These are phyloP conservation scores for Tephrocybe sp. DNA, from an alignment of 768 basidiomycete species.

Conservation along the genomic window DNA sequence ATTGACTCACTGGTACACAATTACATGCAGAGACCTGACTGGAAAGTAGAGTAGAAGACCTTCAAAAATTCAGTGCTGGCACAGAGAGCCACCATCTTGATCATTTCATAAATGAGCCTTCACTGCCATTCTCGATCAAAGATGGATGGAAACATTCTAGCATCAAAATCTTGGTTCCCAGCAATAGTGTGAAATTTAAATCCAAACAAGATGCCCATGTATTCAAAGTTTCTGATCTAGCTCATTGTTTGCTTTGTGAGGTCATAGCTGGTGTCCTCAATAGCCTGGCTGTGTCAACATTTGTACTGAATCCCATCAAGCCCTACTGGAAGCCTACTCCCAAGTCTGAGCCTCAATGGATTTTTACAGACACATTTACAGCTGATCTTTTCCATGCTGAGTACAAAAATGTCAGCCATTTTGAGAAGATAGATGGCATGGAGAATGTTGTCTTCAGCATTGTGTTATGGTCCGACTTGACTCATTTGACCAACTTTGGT, in stretches of 20 bases:
- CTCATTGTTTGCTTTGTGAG: slow-evolving; percentile 23
- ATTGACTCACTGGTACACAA: slow-evolving; percentile 23
- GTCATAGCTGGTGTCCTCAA: no score
- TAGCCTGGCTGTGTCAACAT: no score
- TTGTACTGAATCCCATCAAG: slow-evolving; percentile 17
- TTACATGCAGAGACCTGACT: slow-evolving; percentile 24
- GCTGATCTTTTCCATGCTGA: no score
- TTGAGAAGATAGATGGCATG: neutral
- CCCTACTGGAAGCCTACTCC: slow-evolving; percentile 14
- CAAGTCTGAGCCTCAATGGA: no score
- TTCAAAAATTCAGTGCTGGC: no score
- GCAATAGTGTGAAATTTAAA: slow-evolving; percentile 25
- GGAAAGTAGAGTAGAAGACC: slow-evolving; percentile 20
- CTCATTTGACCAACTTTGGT: slow-evolving; percentile 34
- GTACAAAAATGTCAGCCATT: no score
- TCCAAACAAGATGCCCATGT: no score
- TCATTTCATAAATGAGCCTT: no score
- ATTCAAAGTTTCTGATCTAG: slow-evolving; percentile 27
- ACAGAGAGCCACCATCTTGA: no score
- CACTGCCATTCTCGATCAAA: no score
- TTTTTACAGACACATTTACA: no score
- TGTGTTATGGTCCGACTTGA: slow-evolving; percentile 36
- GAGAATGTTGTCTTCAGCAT: slow-evolving; percentile 10
- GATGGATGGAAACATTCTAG: no score
- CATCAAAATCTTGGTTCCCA: slow-evolving; percentile 21